Evolutionary conservation across 2,329 filamentous ascomycete genomes (phyloP).

Genomic region (Fusarium coicis): DNA sequence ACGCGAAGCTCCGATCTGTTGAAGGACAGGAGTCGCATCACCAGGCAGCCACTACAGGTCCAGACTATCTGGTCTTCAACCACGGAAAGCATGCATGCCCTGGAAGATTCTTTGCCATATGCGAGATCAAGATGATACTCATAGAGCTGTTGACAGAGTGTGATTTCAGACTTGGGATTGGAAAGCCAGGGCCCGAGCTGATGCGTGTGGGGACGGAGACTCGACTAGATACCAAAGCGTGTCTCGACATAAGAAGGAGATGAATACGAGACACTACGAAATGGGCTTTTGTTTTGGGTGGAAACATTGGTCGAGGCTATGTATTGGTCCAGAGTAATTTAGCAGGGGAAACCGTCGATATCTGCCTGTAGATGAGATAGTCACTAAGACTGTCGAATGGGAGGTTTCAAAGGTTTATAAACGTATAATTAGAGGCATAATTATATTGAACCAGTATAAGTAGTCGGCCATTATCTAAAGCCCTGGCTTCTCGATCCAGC

Average conservation of each 20-base stretch:
- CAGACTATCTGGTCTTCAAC: background rate
- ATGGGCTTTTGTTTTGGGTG: accelerated
- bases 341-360: accelerated
- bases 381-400: background rate
- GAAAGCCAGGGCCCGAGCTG: background rate
- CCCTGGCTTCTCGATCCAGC: accelerated
- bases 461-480: accelerated
- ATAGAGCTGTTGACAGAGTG: background rate
- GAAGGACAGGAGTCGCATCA: background rate
- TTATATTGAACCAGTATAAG: too few relatives aligned
- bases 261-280: accelerated
- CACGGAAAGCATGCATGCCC: background rate
- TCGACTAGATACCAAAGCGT: background rate
- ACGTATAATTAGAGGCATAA: too few relatives aligned
- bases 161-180: background rate
- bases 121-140: background rate
- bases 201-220: background rate
- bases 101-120: background rate
- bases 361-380: accelerated
- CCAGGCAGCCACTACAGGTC: background rate
- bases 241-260: background rate
- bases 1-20: background rate
- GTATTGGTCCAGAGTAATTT: accelerated
- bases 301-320: accelerated
- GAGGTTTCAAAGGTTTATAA: too few relatives aligned